A percentile compares a stretch with the other conserved stretches of the same genome.
These are phyloP conservation scores for Aspergillus udagawae DNA, from an alignment of 2,329 filamentous ascomycete genomes.

Conservation along the genomic window DNA sequence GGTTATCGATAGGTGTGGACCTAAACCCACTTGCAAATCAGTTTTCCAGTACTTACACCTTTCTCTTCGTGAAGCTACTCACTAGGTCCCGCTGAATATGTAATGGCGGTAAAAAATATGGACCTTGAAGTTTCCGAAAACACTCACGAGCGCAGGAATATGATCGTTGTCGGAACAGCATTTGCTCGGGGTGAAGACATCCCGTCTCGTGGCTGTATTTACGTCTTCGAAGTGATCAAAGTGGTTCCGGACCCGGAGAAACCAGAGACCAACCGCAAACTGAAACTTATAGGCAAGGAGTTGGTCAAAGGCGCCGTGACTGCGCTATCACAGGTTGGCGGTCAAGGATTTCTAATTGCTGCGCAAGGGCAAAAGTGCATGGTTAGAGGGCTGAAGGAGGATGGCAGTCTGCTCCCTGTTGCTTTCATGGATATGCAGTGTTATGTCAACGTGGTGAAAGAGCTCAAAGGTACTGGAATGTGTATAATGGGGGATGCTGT, in stretches of 20 bases:
- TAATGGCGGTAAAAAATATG: conserved; percentile 78
- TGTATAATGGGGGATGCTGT: conserved; percentile 84
- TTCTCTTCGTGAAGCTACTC: conserved; percentile 45
- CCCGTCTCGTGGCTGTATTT: conserved; percentile 76
- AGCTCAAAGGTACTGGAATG: conserved; percentile 76
- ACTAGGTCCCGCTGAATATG: conserved; percentile 69
- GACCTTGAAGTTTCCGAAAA: conserved; percentile 87
- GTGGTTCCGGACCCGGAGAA: conserved; percentile 85
- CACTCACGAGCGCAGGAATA: conserved; percentile 77
- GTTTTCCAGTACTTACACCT: conserved; percentile 5
- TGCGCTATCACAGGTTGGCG: conserved; percentile 76
- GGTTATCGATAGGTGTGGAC: conserved; percentile 64
- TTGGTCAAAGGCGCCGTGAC: conserved; percentile 92
- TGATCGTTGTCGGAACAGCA: conserved; percentile 81
- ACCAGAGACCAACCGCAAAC: conserved; percentile 77
- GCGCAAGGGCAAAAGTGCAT: conserved; percentile 97
- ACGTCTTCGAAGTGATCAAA: conserved; percentile 85
- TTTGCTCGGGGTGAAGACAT: conserved; percentile 87
- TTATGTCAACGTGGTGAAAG: conserved; percentile 81
- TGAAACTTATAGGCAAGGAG: conserved; percentile 84
- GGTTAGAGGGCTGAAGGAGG: conserved; percentile 92
- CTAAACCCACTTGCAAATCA: neutral
- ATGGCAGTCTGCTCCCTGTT: conserved; percentile 85
- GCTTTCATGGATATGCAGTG: conserved; percentile 98
- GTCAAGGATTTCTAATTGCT: conserved; percentile 80